Evolutionary conservation across 176 grass and related monocot species (phyloP), one percentile per base, ranked within the genome.

Genomic region (Oryza punctata): DNA sequence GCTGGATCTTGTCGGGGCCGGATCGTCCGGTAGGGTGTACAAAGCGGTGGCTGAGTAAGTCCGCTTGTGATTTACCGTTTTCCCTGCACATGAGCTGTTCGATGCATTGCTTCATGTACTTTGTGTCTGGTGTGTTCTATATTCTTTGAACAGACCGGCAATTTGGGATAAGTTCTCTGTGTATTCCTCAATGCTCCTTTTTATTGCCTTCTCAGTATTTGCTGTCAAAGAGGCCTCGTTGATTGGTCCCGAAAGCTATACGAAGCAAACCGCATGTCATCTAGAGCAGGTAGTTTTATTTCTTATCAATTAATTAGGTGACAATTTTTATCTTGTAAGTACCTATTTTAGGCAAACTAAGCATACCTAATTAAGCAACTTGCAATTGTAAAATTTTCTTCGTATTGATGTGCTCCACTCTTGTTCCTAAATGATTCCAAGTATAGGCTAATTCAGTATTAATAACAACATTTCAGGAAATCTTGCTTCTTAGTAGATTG

Each of bases 151-250:
- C 14, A 38, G 12, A 18, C 40, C 6, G 6, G 9, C 19, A 12
- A 64, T 26, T 38, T 45, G 19, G 29, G 45, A 28, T 16, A 24
- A 7, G 45, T 12, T 4, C 19, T 16, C 4, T 35, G 6, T 9
- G 43, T 24, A 19, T 46, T 78, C 0, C 26, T 38, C 37, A 6
- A 1, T 47, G n/a, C 41, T 33, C 7, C 10, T 32, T 79, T 23
- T 37, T 16, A 6, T 37, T 70, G 5, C 5, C 6, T 75, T 70
- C 54, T n/a, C 75, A 87, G 84, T 82, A 12, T 92, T 92, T 40
- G 87, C 80, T 77, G 60, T 87, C 18, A 87, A 93, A 83, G 81
- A 90, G 82, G 85, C 83, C 16, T 88, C 67, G 54, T 74, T 89
- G 71, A 30, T 85, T 87, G 91, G 88, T 47, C 84, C 79, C 78